Base-by-base conservation (phyloP, 192 early-diverging fungal genomes). In the Coemansia sp. region DNA sequence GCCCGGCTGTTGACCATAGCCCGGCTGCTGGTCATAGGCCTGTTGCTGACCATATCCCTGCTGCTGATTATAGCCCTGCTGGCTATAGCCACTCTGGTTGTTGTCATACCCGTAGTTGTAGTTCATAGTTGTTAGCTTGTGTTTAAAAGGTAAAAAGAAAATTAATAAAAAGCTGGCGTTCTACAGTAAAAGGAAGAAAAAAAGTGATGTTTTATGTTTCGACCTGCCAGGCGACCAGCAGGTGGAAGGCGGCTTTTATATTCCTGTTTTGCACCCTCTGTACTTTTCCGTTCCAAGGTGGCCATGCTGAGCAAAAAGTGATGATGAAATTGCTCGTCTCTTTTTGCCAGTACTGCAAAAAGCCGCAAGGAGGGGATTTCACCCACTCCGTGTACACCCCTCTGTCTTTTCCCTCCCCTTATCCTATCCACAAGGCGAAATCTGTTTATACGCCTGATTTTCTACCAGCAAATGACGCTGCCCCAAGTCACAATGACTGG, bases 51-150 rank as follows among this genome's bases (percentile, higher is more conserved):
- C 15, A 18, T 55, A 55, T 21, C 53, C 55, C 30, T 53, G 64
- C 27, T 39, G 51, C 38, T 54, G 64, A 13, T 50, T 37, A 48
- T 66, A 43, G 55, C 33, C 30, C n/a, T 55, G 25, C 50, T 38
- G 33, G 53, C 53, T 39, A 33, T 53, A 47, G 53, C 53, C 45
- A 23, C 34, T 23, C 49, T 66, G 49, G 55, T 58, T 52, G 45
- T 27, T 34, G 5, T 51, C 19, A 14, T 61, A 39, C 18, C 39
- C 33, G 41, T 60, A 25, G 59, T 49, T 42, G 13, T 27, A 25
- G 46, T 53, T 57, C 55, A 57, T 57, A 24, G 55, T 11, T 43
- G 55, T 4, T 30, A 27, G 17, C 12, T n/a, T 4, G 48, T 50
- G 48, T 24, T 21, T 14, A 24, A 50, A 24, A 23, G 25, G 27